Evolutionary conservation across 1,284 basidiomycete species (phyloP), one percentile per base, ranked within the genome.

Genomic region (Boletus hoseneyae): DNA sequence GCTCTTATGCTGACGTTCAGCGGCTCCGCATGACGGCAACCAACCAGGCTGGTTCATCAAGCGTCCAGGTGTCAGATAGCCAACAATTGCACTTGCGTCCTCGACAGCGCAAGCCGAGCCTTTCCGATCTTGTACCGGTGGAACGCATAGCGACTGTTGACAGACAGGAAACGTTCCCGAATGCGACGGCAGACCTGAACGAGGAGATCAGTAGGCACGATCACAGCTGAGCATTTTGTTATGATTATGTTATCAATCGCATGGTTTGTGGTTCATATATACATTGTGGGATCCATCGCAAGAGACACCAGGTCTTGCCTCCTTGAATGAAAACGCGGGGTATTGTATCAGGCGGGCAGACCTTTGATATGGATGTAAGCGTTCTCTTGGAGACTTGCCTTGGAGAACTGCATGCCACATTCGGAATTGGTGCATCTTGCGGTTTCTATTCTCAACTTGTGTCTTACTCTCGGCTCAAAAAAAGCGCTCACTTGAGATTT

Each of bases 1-100:
- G 78, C 53, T 90, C 87, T 18, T 91, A 87, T 60, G 88, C 88
- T 12, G 85, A 91, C 67, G 65, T 91, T 40, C 87, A 90, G 68
- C 77, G 81, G 55, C 73, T 90, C 18, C 81, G 81, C 37, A 71
- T 75, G 64, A 64, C 73, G 36, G 52, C 56, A 38, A 54, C 59
- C 27, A 53, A 59, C 50, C 50, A 48, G 37, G 27, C 45, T 29
- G 47, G 41, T 21, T 40, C 56, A 19, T 52, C 62, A 15, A 53
- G 58, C 42, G 40, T 63, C 53, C 61, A 59, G 42, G 55, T 55
- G 6, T 43, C 53, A 12, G 73, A 73, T 48, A 50, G 59, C 53
- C 71, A 76, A 30, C 67, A 72, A 15, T 54, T 78, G 58, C 74
- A 78, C 49, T 70, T 74, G 55, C 77, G 76, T 13, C 76, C 75